Conservation (phyloP, 179 eudicot genomes). For the Spinacia oleracea region DNA sequence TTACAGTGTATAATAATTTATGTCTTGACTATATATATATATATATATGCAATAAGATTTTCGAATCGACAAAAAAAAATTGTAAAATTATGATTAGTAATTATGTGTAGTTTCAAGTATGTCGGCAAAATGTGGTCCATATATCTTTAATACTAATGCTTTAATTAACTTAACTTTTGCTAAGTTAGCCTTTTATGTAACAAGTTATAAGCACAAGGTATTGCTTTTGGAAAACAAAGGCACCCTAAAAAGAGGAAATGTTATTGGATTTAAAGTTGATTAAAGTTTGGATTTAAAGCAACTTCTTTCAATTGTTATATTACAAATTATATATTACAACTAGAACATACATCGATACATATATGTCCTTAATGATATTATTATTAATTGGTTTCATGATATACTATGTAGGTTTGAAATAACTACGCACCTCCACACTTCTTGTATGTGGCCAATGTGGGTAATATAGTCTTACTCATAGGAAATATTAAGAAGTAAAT, state of each 20-base stretch:
- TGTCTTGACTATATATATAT: neutral
- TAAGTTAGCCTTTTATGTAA: neutral
- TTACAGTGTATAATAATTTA: neutral
- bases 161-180: neutral
- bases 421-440: too few relatives aligned
- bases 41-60: neutral
- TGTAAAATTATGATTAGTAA: conserved; percentile 3
- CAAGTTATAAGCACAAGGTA: conserved; percentile 10
- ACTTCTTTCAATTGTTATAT: neutral
- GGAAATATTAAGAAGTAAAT: too few relatives aligned
- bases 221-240: conserved; percentile 4
- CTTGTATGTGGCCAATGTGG: too few relatives aligned
- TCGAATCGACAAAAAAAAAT: neutral
- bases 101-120: conserved; percentile 19
- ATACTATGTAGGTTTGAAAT: too few relatives aligned
- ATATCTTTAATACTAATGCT: conserved; percentile 10
- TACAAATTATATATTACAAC: neutral
- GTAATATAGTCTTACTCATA: too few relatives aligned
- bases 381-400: too few relatives aligned
- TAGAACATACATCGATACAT: neutral
- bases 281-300: neutral
- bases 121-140: conserved; percentile 28
- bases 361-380: too few relatives aligned
- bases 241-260: conserved; percentile 8
- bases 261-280: neutral